A percentile compares a stretch with the other conserved stretches of the same genome.
Evolutionary conservation across 257 asterid genomes (phyloP).

Genomic region (Nicotiana attenuata): DNA sequence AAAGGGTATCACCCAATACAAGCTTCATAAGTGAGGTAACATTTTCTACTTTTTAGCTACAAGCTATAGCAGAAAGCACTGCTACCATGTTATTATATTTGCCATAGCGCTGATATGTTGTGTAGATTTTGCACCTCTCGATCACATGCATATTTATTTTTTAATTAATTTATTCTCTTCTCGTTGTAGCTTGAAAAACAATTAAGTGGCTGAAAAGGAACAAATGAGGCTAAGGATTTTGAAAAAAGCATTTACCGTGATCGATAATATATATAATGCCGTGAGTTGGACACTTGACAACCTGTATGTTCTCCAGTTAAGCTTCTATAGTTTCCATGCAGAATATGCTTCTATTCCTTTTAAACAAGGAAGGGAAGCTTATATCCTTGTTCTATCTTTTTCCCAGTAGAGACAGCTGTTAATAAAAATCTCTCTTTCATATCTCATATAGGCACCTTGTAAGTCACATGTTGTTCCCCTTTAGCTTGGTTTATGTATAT

Average conservation of each 20-base stretch:
- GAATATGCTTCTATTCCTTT: neutral
- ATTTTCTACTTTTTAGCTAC: neutral
- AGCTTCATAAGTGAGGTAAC: slow-evolving; percentile 81
- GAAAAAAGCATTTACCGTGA: slow-evolving; percentile 66
- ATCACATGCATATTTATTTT: slow-evolving; percentile 10
- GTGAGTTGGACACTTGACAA: slow-evolving; percentile 39
- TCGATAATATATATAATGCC: slow-evolving; percentile 26
- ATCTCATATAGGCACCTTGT: neutral
- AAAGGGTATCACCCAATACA: too few species aligned
- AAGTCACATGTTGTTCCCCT: neutral
- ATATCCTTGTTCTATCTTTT: neutral
- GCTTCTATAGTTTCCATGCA: neutral
- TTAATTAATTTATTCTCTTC: neutral
- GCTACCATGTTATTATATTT: neutral
- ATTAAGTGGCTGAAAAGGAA: slow-evolving; percentile 80
- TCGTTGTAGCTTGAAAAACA: slow-evolving; percentile 73
- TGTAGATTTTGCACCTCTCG: neutral
- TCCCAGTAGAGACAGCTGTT: neutral
- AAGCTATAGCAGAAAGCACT: neutral
- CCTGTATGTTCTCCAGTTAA: neutral
- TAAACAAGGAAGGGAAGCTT: neutral
- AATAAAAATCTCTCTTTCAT: neutral
- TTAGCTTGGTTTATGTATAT: neutral
- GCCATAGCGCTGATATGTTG: neutral
- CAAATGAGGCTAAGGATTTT: slow-evolving; percentile 59